Evolutionary conservation across 805 yeast species (phyloP), one percentile per base, ranked within the genome.

Genomic region (Candida chilensis): DNA sequence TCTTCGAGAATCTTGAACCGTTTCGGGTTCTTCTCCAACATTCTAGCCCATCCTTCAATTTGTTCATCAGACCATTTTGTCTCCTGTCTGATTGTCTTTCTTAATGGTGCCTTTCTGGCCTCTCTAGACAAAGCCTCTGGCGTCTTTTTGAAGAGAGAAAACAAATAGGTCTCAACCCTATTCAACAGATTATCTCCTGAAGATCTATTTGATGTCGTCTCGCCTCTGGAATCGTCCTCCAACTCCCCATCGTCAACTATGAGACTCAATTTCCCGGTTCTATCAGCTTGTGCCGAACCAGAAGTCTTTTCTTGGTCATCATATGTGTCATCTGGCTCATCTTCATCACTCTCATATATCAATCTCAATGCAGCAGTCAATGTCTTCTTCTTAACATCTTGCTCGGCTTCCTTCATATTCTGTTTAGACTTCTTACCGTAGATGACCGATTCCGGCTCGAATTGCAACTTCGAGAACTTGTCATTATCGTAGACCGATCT

Each of bases 31-130:
- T 71, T 71, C 30, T 72, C 65, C 13, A 87, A 48, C 80, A 82
- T 80, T 33, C 81, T 58, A 1, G 80, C 79, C 96, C 96, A 90
- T 0, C 95, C 95, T 61, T 88, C 96, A 28, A 90, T 74, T 48
- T 85, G 95, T 45, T 86, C 95, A 51, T 87, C 88, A 0, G 87
- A 63, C 95, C 94, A 86, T 1, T 62, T 61, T 0, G 78, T 68
- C 22, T 62, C 60, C 5, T 49, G 40, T 38, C 66, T 71, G 47
- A 85, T 56, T 16, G 64, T 66, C 19, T 58, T 53, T 31, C 95
- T 61, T 7, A 47, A 52, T 26, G 59, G 54, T 0, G 77, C 37
- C 22, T 73, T 72, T 37, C 96, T 60, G 8, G 60, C 47, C 0
- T 54, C 36, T 35, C 72, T 64, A 6, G 55, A 67, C 19, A 68